Evolutionary conservation across 177 flowering plant genomes (phyloP), one percentile per base, ranked within the genome.

Genomic region (Vitis hybrid): DNA sequence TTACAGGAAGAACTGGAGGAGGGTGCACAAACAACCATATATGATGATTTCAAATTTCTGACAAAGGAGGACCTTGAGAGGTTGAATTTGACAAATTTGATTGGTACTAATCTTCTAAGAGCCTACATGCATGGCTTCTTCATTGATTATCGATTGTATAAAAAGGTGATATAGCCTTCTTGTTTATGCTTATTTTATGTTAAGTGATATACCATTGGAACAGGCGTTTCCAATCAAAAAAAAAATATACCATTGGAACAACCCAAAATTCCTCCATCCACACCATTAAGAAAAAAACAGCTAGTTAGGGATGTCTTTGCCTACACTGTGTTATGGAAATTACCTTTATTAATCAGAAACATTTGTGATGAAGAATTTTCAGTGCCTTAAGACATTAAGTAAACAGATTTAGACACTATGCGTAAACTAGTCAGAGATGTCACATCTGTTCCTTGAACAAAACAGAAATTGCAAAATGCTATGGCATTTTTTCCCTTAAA

Each of bases 101-200:
- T 95, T 60, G 98, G 98, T 55, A 91, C 94, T 54, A 82, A 90
- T 77, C 87, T 81, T 51, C 79, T 93, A 23, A 83, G 86, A 78
- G 99, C 97, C 7, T 85, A 84, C 73, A 87, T 93, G 97, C 99
- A 95, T 81, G 99, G 99, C 8, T 95, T 72, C 85, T 93, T 91
- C 62, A 77, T 95, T 75, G 83, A 91, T 79, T 74, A 88, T 74
- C 74, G 83, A 57, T 66, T 91, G 69, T 95, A 95, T 80, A 84
- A 85, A 73, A 87, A 86, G 95, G 98, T 91, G 55, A 70, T 60
- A 26, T 13, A 49, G 58, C 18, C 23, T 70, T 69, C 32, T 23
- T 6, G 19, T 65, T 65, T n/a, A 62, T 56, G 49, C 59, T 58
- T 11, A 62, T 18, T 45, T 50, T 13, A 8, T 48, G 30, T 54